Evolutionary conservation across 257 asterid species (phyloP).

Genomic region (Solanum medicagineum): DNA sequence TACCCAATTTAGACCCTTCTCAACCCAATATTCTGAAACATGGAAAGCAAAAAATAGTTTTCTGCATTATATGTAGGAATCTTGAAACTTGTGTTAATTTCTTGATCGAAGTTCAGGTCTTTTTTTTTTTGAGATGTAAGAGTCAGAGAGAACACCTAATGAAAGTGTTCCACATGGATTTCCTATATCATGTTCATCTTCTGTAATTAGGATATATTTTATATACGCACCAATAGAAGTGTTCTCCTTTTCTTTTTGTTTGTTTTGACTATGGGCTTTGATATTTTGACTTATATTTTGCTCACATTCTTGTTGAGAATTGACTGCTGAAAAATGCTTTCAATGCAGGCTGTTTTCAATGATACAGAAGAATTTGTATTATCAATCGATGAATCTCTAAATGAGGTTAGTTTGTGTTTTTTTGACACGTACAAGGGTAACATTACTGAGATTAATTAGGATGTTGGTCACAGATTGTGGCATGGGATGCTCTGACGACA

Average conservation of each 20-base stretch:
- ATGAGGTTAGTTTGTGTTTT: slow-evolving; percentile 33
- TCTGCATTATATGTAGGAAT: not conserved
- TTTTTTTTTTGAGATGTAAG: not conserved
- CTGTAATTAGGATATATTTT: not conserved
- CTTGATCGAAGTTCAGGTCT: not conserved
- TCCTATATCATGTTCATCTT: not conserved
- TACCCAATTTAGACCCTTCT: not conserved
- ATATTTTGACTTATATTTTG: not conserved
- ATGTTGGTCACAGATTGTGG: slow-evolving; percentile 39
- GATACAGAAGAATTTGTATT: slow-evolving; percentile 67
- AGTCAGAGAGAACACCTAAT: not conserved
- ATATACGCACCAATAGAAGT: not conserved
- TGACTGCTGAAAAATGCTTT: not conserved
- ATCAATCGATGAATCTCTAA: slow-evolving; percentile 44
- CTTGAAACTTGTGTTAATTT: not conserved
- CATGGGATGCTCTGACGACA: slow-evolving; percentile 71
- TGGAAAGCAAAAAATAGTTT: not conserved
- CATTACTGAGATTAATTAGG: not conserved
- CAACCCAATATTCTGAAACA: not conserved
- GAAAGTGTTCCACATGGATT: not conserved
- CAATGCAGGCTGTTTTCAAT: slow-evolving; percentile 57
- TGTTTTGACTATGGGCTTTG: not conserved
- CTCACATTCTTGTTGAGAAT: not conserved
- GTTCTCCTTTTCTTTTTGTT: not conserved
- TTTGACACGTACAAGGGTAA: not conserved